phyloP scores from a whole-genome alignment of 306 rosid genomes.

The Geum urbanum region DNA sequence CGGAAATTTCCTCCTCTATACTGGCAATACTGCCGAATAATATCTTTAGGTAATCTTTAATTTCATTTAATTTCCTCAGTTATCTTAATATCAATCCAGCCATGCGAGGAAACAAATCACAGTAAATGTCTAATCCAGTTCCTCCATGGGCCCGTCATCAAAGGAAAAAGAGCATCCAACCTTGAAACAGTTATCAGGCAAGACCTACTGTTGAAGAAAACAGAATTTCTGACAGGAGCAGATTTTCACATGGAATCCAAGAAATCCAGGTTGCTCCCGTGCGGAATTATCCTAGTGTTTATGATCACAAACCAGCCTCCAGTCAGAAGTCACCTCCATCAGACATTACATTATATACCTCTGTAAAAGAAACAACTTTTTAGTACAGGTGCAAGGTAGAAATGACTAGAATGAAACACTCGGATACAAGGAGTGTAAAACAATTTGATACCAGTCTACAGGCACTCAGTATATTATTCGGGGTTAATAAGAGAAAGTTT shows the following conservation, averaged over 20 bases:
- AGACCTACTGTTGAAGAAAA: slow-evolving; percentile 1
- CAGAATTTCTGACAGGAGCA: slow-evolving; percentile 5
- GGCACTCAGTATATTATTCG: too few relatives aligned
- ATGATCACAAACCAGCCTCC: slow-evolving; percentile 3
- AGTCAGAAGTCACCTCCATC: slow-evolving; percentile 4
- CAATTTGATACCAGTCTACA: background rate
- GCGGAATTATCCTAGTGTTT: background rate
- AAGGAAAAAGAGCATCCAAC: slow-evolving; percentile 3
- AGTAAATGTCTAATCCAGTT: background rate
- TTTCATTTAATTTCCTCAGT: background rate
- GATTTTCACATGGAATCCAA: background rate
- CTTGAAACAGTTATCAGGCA: background rate
- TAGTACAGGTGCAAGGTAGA: background rate
- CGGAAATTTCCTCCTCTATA: background rate
- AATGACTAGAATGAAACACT: background rate
- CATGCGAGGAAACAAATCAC: background rate
- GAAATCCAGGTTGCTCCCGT: background rate
- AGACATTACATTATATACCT: background rate
- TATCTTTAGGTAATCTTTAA: background rate
- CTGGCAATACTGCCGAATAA: background rate
- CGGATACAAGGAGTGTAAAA: background rate
- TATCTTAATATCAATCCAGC: background rate
- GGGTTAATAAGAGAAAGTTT: too few relatives aligned
- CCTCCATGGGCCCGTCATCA: background rate
- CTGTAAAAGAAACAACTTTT: background rate